Base-by-base conservation (phyloP, 805 yeast genomes). In the Candida peoriensis region DNA sequence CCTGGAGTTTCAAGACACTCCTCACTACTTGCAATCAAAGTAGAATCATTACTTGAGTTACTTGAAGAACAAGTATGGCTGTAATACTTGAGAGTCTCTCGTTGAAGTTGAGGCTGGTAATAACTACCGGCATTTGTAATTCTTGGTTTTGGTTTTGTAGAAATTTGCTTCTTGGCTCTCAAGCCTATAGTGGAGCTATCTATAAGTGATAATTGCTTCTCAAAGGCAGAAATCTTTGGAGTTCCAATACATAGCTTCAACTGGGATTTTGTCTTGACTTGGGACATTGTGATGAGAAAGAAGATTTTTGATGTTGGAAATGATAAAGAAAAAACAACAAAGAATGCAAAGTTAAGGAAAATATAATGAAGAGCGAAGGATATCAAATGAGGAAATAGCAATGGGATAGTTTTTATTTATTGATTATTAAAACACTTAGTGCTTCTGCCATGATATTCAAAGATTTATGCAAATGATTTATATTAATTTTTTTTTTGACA, bases 161-260 rank as follows among this genome's bases (percentile, higher is more conserved):
- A n/a, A n/a, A n/a, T n/a, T n/a, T n/a, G n/a, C n/a, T n/a, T n/a
- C n/a, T n/a, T n/a, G n/a, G 20, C 14, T 12, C 24, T 23, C 14
- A 30, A 5, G 12, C 27, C 28, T 14, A 39, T 9, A 10, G 37
- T 18, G 6, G 42, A 32, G 17, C 44, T 42, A 22, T 42, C 35
- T 23, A 42, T 40, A 13, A 40, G 30, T 4, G 46, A 22, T 11
- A 48, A 31, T 22, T 48, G 52, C 16, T 37, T 47, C 25, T 50
- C 53, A 27, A 48, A 46, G 6, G 43, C 42, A 6, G 52, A 42
- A n/a, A 48, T 38, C 23, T 38, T 42, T 7, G 44, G 41, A 36
- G 34, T 15, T 33, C 27, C 30, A 22, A 30, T 18, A 25, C 41
- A 34, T 24, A 34, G 36, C 23, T n/a, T 39, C 37, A 45, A 39